A percentile compares a stretch with the other conserved stretches of the same genome.
Conservation (phyloP, 257 asterid species). For the Solanum rostratum region DNA sequence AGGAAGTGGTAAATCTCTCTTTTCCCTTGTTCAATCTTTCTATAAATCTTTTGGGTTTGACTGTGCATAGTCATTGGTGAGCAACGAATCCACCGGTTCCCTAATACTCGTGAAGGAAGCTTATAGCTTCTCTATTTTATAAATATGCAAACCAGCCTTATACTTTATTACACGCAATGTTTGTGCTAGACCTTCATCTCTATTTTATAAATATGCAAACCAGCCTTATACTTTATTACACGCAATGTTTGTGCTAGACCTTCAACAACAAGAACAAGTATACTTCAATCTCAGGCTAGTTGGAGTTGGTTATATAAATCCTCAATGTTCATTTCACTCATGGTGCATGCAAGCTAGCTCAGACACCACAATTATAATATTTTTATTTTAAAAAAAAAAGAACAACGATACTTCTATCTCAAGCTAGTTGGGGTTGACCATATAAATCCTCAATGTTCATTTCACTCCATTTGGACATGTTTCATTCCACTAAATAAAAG, state of each 20-base stretch:
- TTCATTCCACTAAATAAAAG: neutral
- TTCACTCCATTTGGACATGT: neutral
- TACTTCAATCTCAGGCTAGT: neutral
- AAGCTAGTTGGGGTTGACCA: too few relatives aligned
- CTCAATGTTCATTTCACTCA: neutral
- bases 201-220: neutral
- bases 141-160: neutral
- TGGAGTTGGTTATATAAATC: neutral
- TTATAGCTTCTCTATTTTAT: neutral
- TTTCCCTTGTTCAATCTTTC: neutral
- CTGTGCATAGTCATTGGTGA: neutral
- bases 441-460: too few relatives aligned
- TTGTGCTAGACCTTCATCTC: neutral
- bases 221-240: neutral
- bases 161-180: neutral
- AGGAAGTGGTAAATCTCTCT: slow-evolving; percentile 68
- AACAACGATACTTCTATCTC: too few relatives aligned
- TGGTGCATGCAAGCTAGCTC: too few relatives aligned
- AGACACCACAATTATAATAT: too few relatives aligned
- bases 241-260: neutral
- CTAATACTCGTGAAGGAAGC: neutral
- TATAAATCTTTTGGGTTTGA: neutral
- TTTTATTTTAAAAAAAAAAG: too few relatives aligned
- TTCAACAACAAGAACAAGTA: neutral
- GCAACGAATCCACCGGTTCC: neutral